Percentiles rank a stretch among this genome's conserved stretches.
Conservation (phyloP, 202 grass and related monocot genomes). For the Elaeis oleifera region DNA sequence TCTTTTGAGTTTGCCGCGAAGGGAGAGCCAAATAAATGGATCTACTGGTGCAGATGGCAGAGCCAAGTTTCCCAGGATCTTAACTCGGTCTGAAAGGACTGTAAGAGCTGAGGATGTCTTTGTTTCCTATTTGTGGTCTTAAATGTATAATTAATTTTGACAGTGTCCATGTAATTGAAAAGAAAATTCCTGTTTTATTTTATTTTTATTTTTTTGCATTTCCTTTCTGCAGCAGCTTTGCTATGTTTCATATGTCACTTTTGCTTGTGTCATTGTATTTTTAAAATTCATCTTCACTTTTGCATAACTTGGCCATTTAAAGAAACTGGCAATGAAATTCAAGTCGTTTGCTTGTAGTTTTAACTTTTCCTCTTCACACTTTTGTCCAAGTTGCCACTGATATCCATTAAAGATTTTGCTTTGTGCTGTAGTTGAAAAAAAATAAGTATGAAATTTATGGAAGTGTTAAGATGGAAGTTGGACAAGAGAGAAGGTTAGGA, state of each 20-base stretch:
- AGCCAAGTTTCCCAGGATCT: conserved; percentile 94
- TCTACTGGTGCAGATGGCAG: conserved; percentile 64
- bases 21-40: neutral
- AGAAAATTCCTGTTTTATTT: neutral
- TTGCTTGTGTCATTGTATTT: conserved; percentile 33
- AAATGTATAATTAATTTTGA: conserved; percentile 61
- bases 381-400: no score
- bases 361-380: no score
- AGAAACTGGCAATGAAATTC: no score
- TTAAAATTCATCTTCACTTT: conserved; percentile 13
- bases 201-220: conserved; percentile 10
- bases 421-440: no score
- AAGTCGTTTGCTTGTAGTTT: no score
- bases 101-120: conserved; percentile 19
- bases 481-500: no score
- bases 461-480: no score
- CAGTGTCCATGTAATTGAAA: conserved; percentile 65
- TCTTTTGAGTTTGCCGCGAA: conserved; percentile 2
- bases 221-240: conserved; percentile 19
- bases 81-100: conserved; percentile 48
- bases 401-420: no score
- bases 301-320: no score
- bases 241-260: neutral
- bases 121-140: conserved; percentile 31
- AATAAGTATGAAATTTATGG: no score